Percentiles rank a stretch among this genome's conserved stretches.
phyloP scores from a whole-genome alignment of 2,329 filamentous ascomycete species.

The Pleoardoris graminearum region DNA sequence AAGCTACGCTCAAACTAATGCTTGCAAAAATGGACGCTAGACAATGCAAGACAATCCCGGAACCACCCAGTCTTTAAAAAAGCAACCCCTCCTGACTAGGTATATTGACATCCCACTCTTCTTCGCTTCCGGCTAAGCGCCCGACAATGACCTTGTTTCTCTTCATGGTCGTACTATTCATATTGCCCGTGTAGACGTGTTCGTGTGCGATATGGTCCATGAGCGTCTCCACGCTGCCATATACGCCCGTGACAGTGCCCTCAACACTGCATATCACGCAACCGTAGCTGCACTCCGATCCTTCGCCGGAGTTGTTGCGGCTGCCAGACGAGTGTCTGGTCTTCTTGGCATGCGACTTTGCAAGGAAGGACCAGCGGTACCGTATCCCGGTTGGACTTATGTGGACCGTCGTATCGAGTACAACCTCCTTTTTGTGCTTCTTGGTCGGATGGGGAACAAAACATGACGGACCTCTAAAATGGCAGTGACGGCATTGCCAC shows the following conservation, averaged over 20 bases:
- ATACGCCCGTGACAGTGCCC: constrained; percentile 38
- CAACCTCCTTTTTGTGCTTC: constrained; percentile 31
- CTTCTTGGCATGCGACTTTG: constrained; percentile 41
- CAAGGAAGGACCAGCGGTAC: constrained; percentile 47
- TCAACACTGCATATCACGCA: constrained; percentile 43
- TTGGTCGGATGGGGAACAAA: constrained; percentile 25
- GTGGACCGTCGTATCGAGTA: constrained; percentile 36
- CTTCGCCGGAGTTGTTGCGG: constrained; percentile 6
- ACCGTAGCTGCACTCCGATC: constrained; percentile 36
- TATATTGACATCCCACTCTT: constrained; percentile 47
- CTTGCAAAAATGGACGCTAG: background rate
- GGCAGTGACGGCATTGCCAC: constrained; percentile 42
- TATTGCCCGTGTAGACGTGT: constrained; percentile 33
- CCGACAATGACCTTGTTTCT: constrained; percentile 44
- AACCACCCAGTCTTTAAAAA: constrained; percentile 3
- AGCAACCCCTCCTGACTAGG: constrained; percentile 19
- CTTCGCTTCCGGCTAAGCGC: constrained; percentile 32
- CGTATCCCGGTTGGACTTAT: constrained; percentile 33
- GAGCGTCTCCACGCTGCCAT: constrained; percentile 44
- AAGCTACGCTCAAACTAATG: background rate
- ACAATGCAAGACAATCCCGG: background rate
- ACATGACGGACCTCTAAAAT: constrained; percentile 39
- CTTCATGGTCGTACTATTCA: constrained; percentile 31
- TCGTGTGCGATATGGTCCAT: constrained; percentile 45
- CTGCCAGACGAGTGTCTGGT: constrained; percentile 5